Conservation (phyloP, 192 early-diverging fungal species). For the Podila verticillata region DNA sequence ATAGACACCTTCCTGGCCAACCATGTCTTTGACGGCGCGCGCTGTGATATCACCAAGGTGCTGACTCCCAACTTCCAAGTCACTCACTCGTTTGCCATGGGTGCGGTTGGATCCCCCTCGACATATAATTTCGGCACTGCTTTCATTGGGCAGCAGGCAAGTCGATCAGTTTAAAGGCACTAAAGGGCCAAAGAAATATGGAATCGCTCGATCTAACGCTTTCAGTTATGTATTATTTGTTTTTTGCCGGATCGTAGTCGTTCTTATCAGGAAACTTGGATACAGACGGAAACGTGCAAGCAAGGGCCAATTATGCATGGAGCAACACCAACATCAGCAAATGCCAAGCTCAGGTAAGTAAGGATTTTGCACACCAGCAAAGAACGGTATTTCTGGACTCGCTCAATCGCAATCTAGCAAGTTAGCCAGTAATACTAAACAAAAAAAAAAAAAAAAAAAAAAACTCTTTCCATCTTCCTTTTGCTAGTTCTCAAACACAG, state of each 20-base stretch:
- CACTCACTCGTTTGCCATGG: constrained; percentile 91
- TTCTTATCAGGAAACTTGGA: constrained; percentile 96
- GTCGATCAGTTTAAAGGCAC: not conserved
- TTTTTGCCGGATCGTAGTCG: constrained; percentile 55
- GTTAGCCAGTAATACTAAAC: not conserved
- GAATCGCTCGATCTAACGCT: not conserved
- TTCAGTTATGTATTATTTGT: not conserved
- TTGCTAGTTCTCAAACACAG: constrained; percentile 65
- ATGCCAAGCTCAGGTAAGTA: constrained; percentile 63
- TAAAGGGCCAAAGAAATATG: not conserved
- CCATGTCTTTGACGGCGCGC: constrained; percentile 94
- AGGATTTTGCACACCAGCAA: too few relatives aligned
- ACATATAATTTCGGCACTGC: constrained; percentile 93
- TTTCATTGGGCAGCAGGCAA: constrained; percentile 80
- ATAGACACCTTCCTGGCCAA: constrained; percentile 85
- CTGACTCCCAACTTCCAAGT: constrained; percentile 95
- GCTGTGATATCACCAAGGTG: constrained; percentile 91
- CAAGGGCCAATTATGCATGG: constrained; percentile 85
- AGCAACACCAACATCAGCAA: constrained; percentile 70
- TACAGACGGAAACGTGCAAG: constrained; percentile 88
- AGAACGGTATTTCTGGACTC: too few relatives aligned
- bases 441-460: constrained; percentile 3
- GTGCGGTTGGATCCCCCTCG: constrained; percentile 79
- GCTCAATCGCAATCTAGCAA: too few relatives aligned
- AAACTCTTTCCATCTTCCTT: not conserved